phyloP scores from a whole-genome alignment of 2,329 filamentous ascomycete genomes.

The Aspergillus sojae region DNA sequence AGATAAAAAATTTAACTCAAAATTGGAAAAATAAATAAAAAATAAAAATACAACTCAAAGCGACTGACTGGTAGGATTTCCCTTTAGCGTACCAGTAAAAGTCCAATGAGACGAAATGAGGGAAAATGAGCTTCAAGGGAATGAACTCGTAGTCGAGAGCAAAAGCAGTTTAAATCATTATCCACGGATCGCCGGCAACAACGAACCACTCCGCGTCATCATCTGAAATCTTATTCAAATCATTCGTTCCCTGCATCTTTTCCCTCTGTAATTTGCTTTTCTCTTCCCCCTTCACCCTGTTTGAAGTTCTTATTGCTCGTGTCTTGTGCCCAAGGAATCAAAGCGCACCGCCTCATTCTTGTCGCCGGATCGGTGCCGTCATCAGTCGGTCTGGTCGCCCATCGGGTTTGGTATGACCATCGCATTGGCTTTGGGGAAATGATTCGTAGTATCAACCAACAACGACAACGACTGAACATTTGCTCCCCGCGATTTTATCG shows the following conservation, averaged over 20 bases:
- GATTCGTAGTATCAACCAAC: not conserved
- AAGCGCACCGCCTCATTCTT: slow-evolving; percentile 24
- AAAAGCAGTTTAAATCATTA: not conserved
- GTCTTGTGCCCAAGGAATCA: slow-evolving; percentile 16
- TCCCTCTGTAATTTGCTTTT: slow-evolving; percentile 1
- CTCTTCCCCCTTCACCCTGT: not conserved
- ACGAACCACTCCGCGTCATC: slow-evolving; percentile 16
- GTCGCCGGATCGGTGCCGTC: slow-evolving; percentile 1
- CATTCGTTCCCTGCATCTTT: slow-evolving; percentile 4
- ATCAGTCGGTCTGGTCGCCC: slow-evolving; percentile 13
- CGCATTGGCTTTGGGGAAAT: not conserved
- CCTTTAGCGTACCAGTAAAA: slow-evolving; percentile 1
- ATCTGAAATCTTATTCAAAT: slow-evolving; percentile 5
- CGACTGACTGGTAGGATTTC: not conserved
- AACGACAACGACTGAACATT: not conserved
- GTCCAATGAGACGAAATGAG: not conserved
- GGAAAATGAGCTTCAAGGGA: not conserved
- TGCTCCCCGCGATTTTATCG: slow-evolving; percentile 17
- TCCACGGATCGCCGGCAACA: slow-evolving; percentile 14
- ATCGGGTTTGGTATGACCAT: not conserved
- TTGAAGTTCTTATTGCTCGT: not conserved
- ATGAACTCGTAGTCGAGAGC: not conserved
- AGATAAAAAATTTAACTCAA: not conserved
- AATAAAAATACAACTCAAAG: not conserved
- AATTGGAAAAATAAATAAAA: not conserved